These are phyloP conservation scores for Yamadazyma friedrichii DNA, from an alignment of 1,139 yeast species.

Conservation along the genomic window DNA sequence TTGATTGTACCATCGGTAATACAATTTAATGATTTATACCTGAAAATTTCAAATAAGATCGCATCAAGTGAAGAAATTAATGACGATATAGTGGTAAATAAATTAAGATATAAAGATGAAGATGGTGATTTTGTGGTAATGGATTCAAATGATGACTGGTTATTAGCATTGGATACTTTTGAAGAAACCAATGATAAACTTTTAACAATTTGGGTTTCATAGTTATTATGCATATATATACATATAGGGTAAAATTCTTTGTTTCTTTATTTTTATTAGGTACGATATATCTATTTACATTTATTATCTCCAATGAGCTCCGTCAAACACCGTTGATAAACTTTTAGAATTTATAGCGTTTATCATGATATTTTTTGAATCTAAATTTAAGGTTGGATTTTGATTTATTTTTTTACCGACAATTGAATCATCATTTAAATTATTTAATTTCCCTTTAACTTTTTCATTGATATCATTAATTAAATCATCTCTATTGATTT, in stretches of 20 bases:
- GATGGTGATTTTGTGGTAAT: slow-evolving; percentile 92
- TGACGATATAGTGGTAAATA: slow-evolving; percentile 40
- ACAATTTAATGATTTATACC: slow-evolving; percentile 47
- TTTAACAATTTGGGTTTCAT: slow-evolving; percentile 43
- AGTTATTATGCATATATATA: slow-evolving; percentile 1
- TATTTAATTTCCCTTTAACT: slow-evolving; percentile 31
- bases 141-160: slow-evolving; percentile 79
- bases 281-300: slow-evolving; percentile 4
- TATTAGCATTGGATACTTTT: slow-evolving; percentile 52
- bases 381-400: slow-evolving; percentile 30
- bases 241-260: not conserved
- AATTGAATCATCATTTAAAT: slow-evolving; percentile 10
- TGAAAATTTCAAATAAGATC: slow-evolving; percentile 36
- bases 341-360: slow-evolving; percentile 27
- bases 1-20: slow-evolving; percentile 44
- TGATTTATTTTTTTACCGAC: slow-evolving; percentile 23
- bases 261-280: not conserved
- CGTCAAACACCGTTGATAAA: slow-evolving; percentile 20
- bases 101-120: slow-evolving; percentile 85
- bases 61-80: slow-evolving; percentile 29
- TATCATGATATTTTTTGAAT: slow-evolving; percentile 28
- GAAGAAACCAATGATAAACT: slow-evolving; percentile 40
- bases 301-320: slow-evolving; percentile 31
- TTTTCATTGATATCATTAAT: slow-evolving; percentile 28
- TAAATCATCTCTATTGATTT: slow-evolving; percentile 25